Percentiles rank a stretch among this genome's conserved stretches.
Conservation (phyloP, 129 eudicot genomes). For the Sambucus nigra region DNA sequence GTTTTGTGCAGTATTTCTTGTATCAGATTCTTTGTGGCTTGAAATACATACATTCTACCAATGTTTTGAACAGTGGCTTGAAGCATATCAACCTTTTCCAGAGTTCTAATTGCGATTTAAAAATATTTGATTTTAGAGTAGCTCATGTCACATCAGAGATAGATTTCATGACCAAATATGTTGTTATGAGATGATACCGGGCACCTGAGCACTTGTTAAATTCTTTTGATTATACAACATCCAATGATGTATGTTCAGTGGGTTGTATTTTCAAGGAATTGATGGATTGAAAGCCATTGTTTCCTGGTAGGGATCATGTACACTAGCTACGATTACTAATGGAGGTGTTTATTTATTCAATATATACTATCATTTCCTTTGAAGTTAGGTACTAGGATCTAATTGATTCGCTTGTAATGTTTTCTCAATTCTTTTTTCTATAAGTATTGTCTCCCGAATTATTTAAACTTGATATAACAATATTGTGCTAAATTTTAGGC, state of each 20-base stretch:
- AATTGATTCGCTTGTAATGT: no score
- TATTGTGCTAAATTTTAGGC: no score
- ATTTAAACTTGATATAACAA: no score
- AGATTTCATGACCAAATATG: slow-evolving; percentile 85
- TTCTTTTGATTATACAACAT: slow-evolving; percentile 73
- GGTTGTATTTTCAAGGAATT: slow-evolving; percentile 93
- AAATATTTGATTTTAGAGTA: slow-evolving; percentile 82
- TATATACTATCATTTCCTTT: neutral
- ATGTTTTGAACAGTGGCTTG: slow-evolving; percentile 82
- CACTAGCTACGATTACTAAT: slow-evolving; percentile 76
- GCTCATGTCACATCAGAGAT: slow-evolving; percentile 90
- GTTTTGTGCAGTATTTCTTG: no score
- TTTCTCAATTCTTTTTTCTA: no score
- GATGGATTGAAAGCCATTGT: slow-evolving; percentile 77
- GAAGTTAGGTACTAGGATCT: no score
- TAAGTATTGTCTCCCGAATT: no score
- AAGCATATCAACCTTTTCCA: slow-evolving; percentile 87
- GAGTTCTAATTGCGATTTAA: slow-evolving; percentile 82
- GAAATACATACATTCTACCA: no score
- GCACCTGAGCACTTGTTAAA: slow-evolving; percentile 82
- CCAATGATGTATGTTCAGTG: slow-evolving; percentile 89
- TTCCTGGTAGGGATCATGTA: slow-evolving; percentile 86
- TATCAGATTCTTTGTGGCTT: no score
- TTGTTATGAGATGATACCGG: slow-evolving; percentile 85
- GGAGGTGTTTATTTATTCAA: slow-evolving; percentile 40